Base-by-base conservation (phyloP, 83 land plant genomes). In the Picea abies region DNA sequence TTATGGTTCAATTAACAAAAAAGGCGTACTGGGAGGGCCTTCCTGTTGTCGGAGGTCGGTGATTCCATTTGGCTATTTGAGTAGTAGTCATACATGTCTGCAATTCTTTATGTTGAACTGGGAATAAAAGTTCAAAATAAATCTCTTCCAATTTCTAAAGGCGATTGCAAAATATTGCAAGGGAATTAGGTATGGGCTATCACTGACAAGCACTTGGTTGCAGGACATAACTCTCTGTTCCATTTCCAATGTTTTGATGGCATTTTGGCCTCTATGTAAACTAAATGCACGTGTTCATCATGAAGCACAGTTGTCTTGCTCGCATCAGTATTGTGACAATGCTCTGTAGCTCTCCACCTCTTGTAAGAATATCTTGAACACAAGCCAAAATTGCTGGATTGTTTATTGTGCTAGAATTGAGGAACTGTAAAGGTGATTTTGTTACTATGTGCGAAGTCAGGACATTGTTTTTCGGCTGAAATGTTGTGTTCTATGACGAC, bases 301-400 rank as follows among this genome's bases (percentile, higher is more conserved):
- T 73, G 56, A 39, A 73, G 77, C 56, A 73, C 77, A 73, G 20
- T 39, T 73, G n/a, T 39, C 77, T 20, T 73, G 77, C 23, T 44
- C 11, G 77, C 25, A 52, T 73, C 22, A 73, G 20, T 73, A 20
- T 20, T 73, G 77, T 39, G 47, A 2, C n/a, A 22, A 3, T 44
- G 77, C 56, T 44, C 77, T 44, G 77, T 39, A 20, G 22, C 47
- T 73, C 11, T 73, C 23, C 12, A 20, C 58, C 19, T 37, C 19
- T 39, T 44, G 26, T n/a, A 39, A 73, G 77, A 44, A 44, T 19
- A 73, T 7, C 17, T 71, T n/a, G 25, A 44, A 3, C 7, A 25
- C 12, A 14, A 4, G 23, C 22, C 77, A 44, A 73, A 73, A 41
- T 44, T 11, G 20, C 47, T 6, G 20, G 76, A 41, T 6, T 39